A percentile compares a stretch with the other conserved stretches of the same genome.
These are phyloP conservation scores for Cyclostephanos tholiformis DNA, from an alignment of 108 stramenopile species.

Conservation along the genomic window DNA sequence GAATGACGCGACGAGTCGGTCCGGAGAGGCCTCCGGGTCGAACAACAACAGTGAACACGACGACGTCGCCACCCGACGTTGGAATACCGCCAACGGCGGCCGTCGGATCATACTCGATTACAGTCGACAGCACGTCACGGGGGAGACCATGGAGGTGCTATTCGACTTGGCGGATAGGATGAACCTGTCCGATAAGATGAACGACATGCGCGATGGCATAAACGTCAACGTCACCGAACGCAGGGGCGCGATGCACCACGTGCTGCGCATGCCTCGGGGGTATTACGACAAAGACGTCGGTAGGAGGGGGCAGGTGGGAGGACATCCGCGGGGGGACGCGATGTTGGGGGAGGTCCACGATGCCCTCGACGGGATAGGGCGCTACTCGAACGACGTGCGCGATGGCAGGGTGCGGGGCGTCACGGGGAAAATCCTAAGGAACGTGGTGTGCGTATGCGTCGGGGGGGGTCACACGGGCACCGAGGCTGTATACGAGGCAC, in stretches of 20 bases:
- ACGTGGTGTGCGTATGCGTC: constrained; percentile 90
- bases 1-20: not conserved
- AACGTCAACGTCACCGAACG: constrained; percentile 79
- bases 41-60: too few relatives aligned
- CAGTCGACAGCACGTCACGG: constrained; percentile 93
- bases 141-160: constrained; percentile 92
- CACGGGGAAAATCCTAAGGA: constrained; percentile 87
- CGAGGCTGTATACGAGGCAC: constrained; percentile 93
- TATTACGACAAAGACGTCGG: constrained; percentile 34
- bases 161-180: constrained; percentile 92
- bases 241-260: constrained; percentile 75
- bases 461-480: constrained; percentile 88
- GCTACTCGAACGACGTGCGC: constrained; percentile 79
- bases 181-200: constrained; percentile 74
- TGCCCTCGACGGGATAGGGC: constrained; percentile 68
- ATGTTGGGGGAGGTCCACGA: constrained; percentile 78
- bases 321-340: constrained; percentile 46
- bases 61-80: not conserved
- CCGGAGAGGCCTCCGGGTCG: not conserved
- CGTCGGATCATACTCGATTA: constrained; percentile 93
- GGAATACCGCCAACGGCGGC: constrained; percentile 4
- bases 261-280: constrained; percentile 69
- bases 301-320: not conserved
- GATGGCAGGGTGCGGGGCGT: constrained; percentile 68
- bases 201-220: constrained; percentile 70